phyloP scores from a whole-genome alignment of 108 stramenopile genomes.

The Stephanodiscus minutulus region DNA sequence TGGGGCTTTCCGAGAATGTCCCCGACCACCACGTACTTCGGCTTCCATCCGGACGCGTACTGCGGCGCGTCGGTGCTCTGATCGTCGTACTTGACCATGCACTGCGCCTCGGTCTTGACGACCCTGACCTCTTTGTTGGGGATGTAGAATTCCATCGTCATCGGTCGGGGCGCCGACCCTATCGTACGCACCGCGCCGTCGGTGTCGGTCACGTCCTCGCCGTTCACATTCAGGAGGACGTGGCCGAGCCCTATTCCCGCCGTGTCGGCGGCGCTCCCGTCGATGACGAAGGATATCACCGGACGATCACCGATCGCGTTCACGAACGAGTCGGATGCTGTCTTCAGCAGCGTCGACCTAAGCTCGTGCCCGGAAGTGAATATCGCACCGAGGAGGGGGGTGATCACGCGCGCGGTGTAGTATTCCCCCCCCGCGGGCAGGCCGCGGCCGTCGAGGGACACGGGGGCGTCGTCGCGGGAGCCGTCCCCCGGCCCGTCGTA shows the following conservation, averaged over 20 bases:
- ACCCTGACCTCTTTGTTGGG: slow-evolving; percentile 26
- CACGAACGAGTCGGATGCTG: slow-evolving; percentile 15
- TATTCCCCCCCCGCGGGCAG: slow-evolving; percentile 38
- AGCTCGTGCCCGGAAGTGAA: slow-evolving; percentile 31
- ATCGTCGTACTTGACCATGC: slow-evolving; percentile 50
- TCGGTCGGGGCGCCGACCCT: slow-evolving; percentile 23
- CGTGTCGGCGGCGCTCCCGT: slow-evolving; percentile 29
- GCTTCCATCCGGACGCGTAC: slow-evolving; percentile 37
- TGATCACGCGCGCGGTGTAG: slow-evolving; percentile 28
- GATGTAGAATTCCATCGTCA: slow-evolving; percentile 33
- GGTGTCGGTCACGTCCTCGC: slow-evolving; percentile 11
- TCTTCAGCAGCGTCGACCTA: slow-evolving; percentile 16
- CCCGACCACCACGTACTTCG: slow-evolving; percentile 50
- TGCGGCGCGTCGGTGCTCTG: slow-evolving; percentile 16
- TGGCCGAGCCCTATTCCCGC: slow-evolving; percentile 33
- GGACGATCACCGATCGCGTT: slow-evolving; percentile 31
- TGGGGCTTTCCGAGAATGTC: slow-evolving; percentile 37
- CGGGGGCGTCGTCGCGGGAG: slow-evolving; percentile 6
- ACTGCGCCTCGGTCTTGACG: slow-evolving; percentile 29
- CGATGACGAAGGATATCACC: slow-evolving; percentile 34
- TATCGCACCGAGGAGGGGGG: slow-evolving; percentile 31
- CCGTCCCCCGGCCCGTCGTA: not conserved
- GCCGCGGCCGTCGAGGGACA: slow-evolving; percentile 20
- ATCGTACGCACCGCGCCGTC: slow-evolving; percentile 19
- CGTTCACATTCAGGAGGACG: slow-evolving; percentile 36